Base-by-base conservation (phyloP, 805 yeast genomes). In the Candida wancherniae region DNA sequence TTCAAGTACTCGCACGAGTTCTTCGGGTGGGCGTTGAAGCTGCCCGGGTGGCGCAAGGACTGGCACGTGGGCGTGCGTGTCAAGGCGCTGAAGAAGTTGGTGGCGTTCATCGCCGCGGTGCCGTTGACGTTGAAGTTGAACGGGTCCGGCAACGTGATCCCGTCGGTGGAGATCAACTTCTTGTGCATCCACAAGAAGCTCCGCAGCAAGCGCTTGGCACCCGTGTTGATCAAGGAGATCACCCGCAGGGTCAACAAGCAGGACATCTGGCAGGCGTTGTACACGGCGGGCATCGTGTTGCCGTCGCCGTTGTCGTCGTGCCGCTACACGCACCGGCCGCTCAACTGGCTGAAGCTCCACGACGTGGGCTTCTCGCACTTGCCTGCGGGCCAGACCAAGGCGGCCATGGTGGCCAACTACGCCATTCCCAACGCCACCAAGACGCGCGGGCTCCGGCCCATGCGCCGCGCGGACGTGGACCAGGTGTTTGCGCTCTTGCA, bases 51-150 rank as follows among this genome's bases (percentile, higher is more conserved):
- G 84, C 68, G 69, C 28, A 64, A 69, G 33, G 90, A 88, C 9
- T 90, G 97, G 95, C 82, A 83, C 47, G 82, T 86, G 20, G 97
- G 97, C 44, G 96, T 92, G 10, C 71, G 97, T 22, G 97, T 86
- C 17, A 77, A 75, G 42, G 70, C 68, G 2, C 75, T 84, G 18
- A 77, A 79, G 1, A 82, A 84, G 55, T 68, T 92, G 42, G 88
- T 92, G 30, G 97, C 94, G 0, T 92, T 90, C 51, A 92, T 92
- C 47, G 76, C 90, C 21, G 98, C 94, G 6, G 80, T 87, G 28
- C 98, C 98, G 2, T 69, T 83, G 9, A 69, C 66, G 14, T 62
- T 92, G 39, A 59, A 69, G 28, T 74, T 90, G 21, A 75, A 81
- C 39, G 70, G 67, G 15, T 49, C 59, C 7, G 65, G 69, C 3